Evolutionary conservation across 805 yeast genomes (phyloP).

Genomic region (Candida hungchunana): DNA sequence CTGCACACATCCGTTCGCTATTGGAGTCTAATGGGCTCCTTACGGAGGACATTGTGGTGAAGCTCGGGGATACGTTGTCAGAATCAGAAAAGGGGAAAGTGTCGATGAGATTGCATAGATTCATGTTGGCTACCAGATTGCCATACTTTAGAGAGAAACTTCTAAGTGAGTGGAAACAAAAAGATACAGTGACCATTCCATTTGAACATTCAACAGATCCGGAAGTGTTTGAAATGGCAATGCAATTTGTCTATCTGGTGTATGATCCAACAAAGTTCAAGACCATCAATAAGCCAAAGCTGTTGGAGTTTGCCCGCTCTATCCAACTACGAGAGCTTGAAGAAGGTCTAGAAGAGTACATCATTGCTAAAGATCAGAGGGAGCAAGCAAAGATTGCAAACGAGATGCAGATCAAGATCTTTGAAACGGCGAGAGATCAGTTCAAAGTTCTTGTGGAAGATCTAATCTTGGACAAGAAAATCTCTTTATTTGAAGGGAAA

Average conservation of each 20-base stretch:
- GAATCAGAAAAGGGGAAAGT: slow-evolving; percentile 9
- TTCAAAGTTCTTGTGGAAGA: slow-evolving; percentile 17
- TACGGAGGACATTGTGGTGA: slow-evolving; percentile 20
- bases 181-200: slow-evolving; percentile 18
- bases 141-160: slow-evolving; percentile 28
- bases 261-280: slow-evolving; percentile 37
- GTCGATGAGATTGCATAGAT: slow-evolving; percentile 33
- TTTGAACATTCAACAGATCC: slow-evolving; percentile 17
- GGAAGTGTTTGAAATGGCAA: slow-evolving; percentile 20
- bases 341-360: slow-evolving; percentile 30
- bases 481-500: slow-evolving; percentile 2
- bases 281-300: slow-evolving; percentile 24
- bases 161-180: slow-evolving; percentile 23
- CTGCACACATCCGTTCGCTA: slow-evolving; percentile 58
- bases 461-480: slow-evolving; percentile 18
- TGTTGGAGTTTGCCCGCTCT: slow-evolving; percentile 31
- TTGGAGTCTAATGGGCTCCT: slow-evolving; percentile 15
- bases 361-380: slow-evolving; percentile 26
- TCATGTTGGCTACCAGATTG: slow-evolving; percentile 38
- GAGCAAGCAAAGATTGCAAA: slow-evolving; percentile 31
- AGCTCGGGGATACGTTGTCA: slow-evolving; percentile 11
- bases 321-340: slow-evolving; percentile 35
- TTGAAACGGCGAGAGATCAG: slow-evolving; percentile 21
- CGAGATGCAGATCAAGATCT: slow-evolving; percentile 22
- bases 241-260: slow-evolving; percentile 34